Conservation (phyloP, 805 yeast genomes). For the Pachysolen tannophilus region DNA sequence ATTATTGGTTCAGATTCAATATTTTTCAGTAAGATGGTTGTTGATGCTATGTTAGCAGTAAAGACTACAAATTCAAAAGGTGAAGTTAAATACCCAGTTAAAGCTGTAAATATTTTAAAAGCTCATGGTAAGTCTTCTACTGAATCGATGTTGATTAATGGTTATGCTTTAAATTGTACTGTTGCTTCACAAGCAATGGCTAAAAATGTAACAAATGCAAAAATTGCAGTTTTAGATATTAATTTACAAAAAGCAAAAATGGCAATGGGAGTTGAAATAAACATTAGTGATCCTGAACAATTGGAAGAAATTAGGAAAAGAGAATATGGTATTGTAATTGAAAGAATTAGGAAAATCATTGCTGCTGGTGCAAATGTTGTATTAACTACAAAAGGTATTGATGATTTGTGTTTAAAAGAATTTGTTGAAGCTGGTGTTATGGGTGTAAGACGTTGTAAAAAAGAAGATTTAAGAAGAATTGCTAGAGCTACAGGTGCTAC, state of each 20-base stretch:
- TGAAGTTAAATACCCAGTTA: slow-evolving; percentile 88
- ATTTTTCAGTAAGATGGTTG: slow-evolving; percentile 84
- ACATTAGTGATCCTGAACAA: slow-evolving; percentile 95
- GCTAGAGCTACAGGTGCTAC: slow-evolving; percentile 99
- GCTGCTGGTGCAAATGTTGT: slow-evolving; percentile 90
- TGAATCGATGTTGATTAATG: slow-evolving; percentile 82
- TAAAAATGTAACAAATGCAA: slow-evolving; percentile 59
- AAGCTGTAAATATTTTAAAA: slow-evolving; percentile 91
- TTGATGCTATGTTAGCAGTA: slow-evolving; percentile 92
- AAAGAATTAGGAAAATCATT: slow-evolving; percentile 73
- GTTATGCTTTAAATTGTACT: slow-evolving; percentile 95
- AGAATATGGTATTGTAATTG: slow-evolving; percentile 79
- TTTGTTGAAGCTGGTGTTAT: slow-evolving; percentile 87
- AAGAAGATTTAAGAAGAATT: slow-evolving; percentile 92
- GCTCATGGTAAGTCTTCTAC: slow-evolving; percentile 92
- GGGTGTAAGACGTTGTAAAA: slow-evolving; percentile 96
- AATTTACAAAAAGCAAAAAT: slow-evolving; percentile 92
- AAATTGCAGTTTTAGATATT: slow-evolving; percentile 83
- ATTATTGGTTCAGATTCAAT: slow-evolving; percentile 92
- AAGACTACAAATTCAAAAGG: slow-evolving; percentile 85
- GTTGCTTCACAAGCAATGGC: slow-evolving; percentile 97
- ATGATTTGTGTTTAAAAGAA: slow-evolving; percentile 83
- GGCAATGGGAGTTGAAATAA: slow-evolving; percentile 98
- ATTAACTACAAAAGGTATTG: slow-evolving; percentile 90
- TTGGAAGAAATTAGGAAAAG: slow-evolving; percentile 86